These are phyloP conservation scores for Penicillium expansum DNA, from an alignment of 2,329 filamentous ascomycete genomes.

Conservation along the genomic window DNA sequence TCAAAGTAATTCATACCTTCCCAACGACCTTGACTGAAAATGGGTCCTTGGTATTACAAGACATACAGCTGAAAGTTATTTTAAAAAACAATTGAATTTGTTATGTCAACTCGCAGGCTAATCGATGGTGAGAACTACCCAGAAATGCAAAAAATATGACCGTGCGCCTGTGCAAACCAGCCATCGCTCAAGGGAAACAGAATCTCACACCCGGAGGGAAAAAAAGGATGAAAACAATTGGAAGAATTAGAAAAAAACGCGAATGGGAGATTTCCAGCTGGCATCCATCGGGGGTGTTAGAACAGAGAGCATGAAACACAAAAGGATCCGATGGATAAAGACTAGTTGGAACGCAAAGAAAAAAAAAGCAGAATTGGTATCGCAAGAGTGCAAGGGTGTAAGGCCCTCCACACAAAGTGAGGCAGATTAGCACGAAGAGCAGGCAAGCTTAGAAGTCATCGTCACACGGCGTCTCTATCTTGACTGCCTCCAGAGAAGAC, in stretches of 20 bases:
- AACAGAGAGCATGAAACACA: background rate
- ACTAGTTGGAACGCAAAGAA: background rate
- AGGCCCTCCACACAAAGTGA: background rate
- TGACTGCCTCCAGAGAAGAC: background rate
- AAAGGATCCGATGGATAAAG: background rate
- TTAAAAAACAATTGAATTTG: background rate
- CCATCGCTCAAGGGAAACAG: background rate
- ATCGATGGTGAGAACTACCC: background rate
- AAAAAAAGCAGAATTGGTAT: background rate
- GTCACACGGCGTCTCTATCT: fast-evolving
- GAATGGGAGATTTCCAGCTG: too few species aligned
- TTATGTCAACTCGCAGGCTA: background rate
- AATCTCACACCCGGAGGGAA: background rate
- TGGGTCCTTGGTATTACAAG: too few species aligned
- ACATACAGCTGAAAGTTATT: background rate
- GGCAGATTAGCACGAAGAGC: background rate
- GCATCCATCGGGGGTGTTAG: background rate
- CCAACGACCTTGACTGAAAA: background rate
- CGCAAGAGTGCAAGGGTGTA: background rate
- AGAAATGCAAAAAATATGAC: too few species aligned
- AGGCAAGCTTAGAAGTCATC: background rate
- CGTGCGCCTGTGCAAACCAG: background rate
- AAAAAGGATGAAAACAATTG: background rate
- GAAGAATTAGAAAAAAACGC: background rate
- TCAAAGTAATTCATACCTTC: background rate